Evolutionary conservation across 805 yeast genomes (phyloP).

Genomic region (Saturnispora silvae): DNA sequence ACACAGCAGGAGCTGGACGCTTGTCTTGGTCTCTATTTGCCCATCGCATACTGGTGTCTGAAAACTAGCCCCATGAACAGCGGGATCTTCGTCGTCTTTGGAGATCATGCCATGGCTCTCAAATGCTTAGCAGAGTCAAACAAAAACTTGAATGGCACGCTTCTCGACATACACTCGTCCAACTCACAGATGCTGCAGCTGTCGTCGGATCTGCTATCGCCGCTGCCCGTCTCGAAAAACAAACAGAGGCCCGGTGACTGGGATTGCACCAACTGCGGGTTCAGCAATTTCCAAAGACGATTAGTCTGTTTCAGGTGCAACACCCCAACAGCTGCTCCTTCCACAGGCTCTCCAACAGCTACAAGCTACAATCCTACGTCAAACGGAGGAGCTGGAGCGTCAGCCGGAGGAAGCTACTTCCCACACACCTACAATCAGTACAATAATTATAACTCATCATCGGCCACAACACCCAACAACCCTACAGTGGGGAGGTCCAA

Average conservation of each 20-base stretch:
- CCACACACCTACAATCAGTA: too few species aligned
- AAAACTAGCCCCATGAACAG: constrained; percentile 1
- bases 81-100: constrained; percentile 57
- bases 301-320: constrained; percentile 84
- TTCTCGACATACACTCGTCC: constrained; percentile 81
- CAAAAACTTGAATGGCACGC: constrained; percentile 55
- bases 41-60: constrained; percentile 83
- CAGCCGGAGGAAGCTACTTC: too few species aligned
- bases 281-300: constrained; percentile 87
- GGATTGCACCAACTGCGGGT: constrained; percentile 96
- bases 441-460: too few species aligned
- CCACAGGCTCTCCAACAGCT: constrained; percentile 16
- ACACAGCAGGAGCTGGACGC: constrained; percentile 85
- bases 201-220: constrained; percentile 71
- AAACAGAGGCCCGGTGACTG: constrained; percentile 95
- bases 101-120: constrained; percentile 76
- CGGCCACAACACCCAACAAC: too few species aligned
- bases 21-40: constrained; percentile 89
- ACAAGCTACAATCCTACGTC: too few species aligned
- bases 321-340: constrained; percentile 5
- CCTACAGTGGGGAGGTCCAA: too few species aligned
- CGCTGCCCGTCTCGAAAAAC: constrained; percentile 77
- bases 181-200: constrained; percentile 66
- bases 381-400: too few species aligned
- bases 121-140: constrained; percentile 77